Conservation (phyloP, 2,329 filamentous ascomycete species). For the Decorospora gaudefroyi region DNA sequence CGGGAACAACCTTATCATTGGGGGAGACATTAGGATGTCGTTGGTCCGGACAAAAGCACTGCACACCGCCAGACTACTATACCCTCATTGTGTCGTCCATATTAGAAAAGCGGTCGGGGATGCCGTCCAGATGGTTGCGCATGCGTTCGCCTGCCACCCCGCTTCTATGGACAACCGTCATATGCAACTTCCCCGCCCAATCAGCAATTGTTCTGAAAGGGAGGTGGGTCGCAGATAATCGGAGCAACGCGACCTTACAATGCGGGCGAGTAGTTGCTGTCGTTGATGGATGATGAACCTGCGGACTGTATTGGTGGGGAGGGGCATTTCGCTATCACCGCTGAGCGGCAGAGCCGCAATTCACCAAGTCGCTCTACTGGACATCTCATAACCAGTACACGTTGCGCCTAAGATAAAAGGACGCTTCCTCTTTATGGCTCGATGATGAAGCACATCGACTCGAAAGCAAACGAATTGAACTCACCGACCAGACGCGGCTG, state of each 20-base stretch:
- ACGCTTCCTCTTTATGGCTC: not conserved
- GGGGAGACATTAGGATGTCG: no score
- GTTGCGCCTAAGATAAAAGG: not conserved
- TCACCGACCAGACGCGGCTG: conserved; percentile 14
- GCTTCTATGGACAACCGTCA: conserved; percentile 9
- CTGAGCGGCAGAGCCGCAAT: conserved; percentile 26
- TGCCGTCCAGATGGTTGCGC: conserved; percentile 12
- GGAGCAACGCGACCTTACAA: conserved; percentile 2
- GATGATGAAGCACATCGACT: not conserved
- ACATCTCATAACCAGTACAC: not conserved
- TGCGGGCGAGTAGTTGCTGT: conserved; percentile 11
- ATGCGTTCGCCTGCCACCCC: conserved; percentile 15
- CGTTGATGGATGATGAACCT: conserved; percentile 3
- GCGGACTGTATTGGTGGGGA: not conserved
- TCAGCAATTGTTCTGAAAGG: not conserved
- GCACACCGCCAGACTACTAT: conserved; percentile 21
- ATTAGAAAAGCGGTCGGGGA: conserved; percentile 19
- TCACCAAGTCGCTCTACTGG: not conserved
- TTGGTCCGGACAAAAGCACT: not conserved
- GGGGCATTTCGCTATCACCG: conserved; percentile 6
- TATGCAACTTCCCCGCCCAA: conserved; percentile 16
- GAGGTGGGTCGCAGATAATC: conserved; percentile 6
- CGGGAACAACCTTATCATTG: no score
- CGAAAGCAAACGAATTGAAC: not conserved
- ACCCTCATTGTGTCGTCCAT: not conserved